A percentile compares a stretch with the other conserved stretches of the same genome.
phyloP scores from a whole-genome alignment of 2,329 filamentous ascomycete species.

The Dactylella cylindrospora region DNA sequence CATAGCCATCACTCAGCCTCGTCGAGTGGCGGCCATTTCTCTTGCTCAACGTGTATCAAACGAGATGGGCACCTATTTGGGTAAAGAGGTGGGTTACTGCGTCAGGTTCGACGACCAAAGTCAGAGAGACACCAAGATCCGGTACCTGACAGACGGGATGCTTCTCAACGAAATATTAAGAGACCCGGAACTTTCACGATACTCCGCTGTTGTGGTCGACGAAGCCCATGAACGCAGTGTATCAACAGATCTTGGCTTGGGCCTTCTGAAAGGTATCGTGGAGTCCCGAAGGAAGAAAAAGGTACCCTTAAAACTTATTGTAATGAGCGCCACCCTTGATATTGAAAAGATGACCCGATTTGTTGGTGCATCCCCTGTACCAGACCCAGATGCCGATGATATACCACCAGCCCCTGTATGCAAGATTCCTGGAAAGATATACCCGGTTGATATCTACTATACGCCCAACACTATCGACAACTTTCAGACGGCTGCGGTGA shows the following conservation, averaged over 20 bases:
- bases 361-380: conserved; percentile 57
- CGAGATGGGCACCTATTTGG: conserved; percentile 71
- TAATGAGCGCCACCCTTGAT: conserved; percentile 97
- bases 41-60: conserved; percentile 83
- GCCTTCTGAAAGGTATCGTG: conserved; percentile 80
- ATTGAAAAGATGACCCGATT: conserved; percentile 75
- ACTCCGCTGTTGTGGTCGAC: conserved; percentile 88
- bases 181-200: conserved; percentile 78
- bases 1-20: conserved; percentile 91
- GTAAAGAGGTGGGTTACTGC: conserved; percentile 71
- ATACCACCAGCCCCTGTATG: conserved; percentile 53
- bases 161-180: conserved; percentile 87
- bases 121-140: conserved; percentile 72
- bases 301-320: conserved; percentile 76
- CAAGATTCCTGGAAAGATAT: conserved; percentile 82
- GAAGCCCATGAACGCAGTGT: conserved; percentile 96
- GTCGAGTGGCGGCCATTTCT: conserved; percentile 89
- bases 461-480: conserved; percentile 73
- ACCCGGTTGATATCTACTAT: conserved; percentile 76
- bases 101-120: conserved; percentile 90
- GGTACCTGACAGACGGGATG: conserved; percentile 96
- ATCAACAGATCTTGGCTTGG: conserved; percentile 86
- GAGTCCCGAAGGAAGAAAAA: conserved; percentile 46
- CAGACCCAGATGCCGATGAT: conserved; percentile 15
- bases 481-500: conserved; percentile 77